These are phyloP conservation scores for Nemania sp. DNA, from an alignment of 2,329 filamentous ascomycete species.

Conservation along the genomic window DNA sequence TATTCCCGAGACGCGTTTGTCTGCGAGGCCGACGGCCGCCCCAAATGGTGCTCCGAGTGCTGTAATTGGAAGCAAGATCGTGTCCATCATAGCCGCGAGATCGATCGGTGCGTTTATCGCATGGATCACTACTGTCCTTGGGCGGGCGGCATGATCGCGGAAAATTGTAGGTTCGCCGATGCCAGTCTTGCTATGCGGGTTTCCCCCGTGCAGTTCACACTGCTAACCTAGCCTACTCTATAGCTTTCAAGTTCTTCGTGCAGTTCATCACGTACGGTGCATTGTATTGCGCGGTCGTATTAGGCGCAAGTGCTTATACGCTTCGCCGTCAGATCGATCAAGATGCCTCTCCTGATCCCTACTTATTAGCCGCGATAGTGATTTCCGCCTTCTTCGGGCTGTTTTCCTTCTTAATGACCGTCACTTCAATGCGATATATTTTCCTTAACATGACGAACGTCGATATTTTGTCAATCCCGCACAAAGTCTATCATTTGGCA, in stretches of 20 bases:
- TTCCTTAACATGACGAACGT: slow-evolving; percentile 81
- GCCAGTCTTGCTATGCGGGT: no score
- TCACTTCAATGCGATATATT: slow-evolving; percentile 71
- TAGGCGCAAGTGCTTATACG: slow-evolving; percentile 68
- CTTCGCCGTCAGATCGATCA: slow-evolving; percentile 58
- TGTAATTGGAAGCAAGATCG: slow-evolving; percentile 87
- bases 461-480: slow-evolving; percentile 69
- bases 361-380: slow-evolving; percentile 69
- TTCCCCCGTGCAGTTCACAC: neutral
- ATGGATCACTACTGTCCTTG: slow-evolving; percentile 98
- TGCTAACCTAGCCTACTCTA: slow-evolving; percentile 30
- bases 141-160: slow-evolving; percentile 91
- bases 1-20: slow-evolving; percentile 84
- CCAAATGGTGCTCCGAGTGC: slow-evolving; percentile 84
- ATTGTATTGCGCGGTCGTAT: slow-evolving; percentile 66
- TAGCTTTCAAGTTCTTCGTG: slow-evolving; percentile 87
- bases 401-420: slow-evolving; percentile 79
- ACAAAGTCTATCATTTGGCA: slow-evolving; percentile 72
- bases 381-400: slow-evolving; percentile 74
- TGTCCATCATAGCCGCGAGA: slow-evolving; percentile 82
- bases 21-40: slow-evolving; percentile 81
- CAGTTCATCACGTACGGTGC: slow-evolving; percentile 81
- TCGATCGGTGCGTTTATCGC: slow-evolving; percentile 79
- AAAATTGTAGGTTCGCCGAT: slow-evolving; percentile 61
- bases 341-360: slow-evolving; percentile 53